A percentile compares a stretch with the other conserved stretches of the same genome.
Evolutionary conservation across 2,329 filamentous ascomycete genomes (phyloP).

Genomic region (Trichoderma cornu-damae): DNA sequence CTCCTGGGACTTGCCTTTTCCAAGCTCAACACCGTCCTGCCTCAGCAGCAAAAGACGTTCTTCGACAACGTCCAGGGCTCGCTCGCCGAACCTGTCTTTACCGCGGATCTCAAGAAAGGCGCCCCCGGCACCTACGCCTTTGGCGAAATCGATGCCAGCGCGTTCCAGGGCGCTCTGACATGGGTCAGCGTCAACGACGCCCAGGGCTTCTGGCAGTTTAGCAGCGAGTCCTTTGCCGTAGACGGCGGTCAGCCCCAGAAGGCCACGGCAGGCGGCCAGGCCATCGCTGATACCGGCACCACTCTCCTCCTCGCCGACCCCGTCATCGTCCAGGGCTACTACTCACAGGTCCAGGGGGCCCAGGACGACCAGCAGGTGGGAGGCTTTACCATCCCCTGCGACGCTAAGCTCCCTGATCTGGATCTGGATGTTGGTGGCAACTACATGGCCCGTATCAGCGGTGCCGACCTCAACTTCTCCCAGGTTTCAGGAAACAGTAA

Average conservation of each 20-base stretch:
- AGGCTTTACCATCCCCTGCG: conserved; percentile 45
- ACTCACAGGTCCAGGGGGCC: conserved; percentile 43
- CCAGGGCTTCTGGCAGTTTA: conserved; percentile 58
- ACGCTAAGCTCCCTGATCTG: conserved; percentile 43
- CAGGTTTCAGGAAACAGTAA: conserved; percentile 47
- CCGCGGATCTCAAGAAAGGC: conserved; percentile 57
- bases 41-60: conserved; percentile 62
- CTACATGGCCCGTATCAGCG: conserved; percentile 53
- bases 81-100: conserved; percentile 63
- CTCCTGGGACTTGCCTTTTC: conserved; percentile 65
- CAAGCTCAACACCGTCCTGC: conserved; percentile 59
- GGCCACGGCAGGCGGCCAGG: conserved; percentile 37
- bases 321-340: conserved; percentile 46
- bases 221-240: conserved; percentile 52
- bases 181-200: conserved; percentile 57
- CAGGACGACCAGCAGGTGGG: conserved; percentile 36
- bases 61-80: conserved; percentile 63
- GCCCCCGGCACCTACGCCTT: conserved; percentile 64
- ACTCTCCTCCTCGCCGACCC: conserved; percentile 57
- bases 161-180: conserved; percentile 57
- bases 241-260: conserved; percentile 38
- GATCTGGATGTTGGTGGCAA: conserved; percentile 54
- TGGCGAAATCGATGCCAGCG: conserved; percentile 57
- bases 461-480: conserved; percentile 50
- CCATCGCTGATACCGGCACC: conserved; percentile 56